phyloP scores from a whole-genome alignment of 2,329 filamentous ascomycete species.

The Phialophora chinensis region DNA sequence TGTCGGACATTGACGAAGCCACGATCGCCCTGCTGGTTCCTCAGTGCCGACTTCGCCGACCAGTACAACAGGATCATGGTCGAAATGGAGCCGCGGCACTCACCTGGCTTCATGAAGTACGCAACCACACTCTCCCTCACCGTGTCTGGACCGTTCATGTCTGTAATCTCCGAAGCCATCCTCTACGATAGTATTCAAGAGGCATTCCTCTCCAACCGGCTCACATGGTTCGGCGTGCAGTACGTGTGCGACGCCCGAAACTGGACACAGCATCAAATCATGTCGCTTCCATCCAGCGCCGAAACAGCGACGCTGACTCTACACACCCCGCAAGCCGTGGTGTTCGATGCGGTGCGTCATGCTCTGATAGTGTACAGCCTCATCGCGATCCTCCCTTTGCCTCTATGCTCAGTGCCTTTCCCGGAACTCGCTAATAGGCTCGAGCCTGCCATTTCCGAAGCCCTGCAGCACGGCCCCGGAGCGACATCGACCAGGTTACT shows the following conservation, averaged over 20 bases:
- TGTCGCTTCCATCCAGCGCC: constrained; percentile 1
- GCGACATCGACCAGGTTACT: background rate
- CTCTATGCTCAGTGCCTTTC: background rate
- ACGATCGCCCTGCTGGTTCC: background rate
- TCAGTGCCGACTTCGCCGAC: constrained; percentile 2
- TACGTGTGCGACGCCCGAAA: constrained; percentile 5
- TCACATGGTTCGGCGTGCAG: background rate
- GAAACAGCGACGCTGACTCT: background rate
- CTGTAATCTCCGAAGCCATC: constrained; percentile 1
- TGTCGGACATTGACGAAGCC: constrained; percentile 8
- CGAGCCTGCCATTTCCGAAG: background rate
- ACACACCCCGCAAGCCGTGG: background rate
- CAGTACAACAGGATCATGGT: background rate
- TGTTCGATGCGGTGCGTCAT: constrained; percentile 1
- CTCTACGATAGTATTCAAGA: constrained; percentile 4
- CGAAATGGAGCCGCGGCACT: background rate
- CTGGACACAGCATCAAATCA: constrained; percentile 2
- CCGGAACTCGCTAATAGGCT: background rate
- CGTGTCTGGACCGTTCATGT: background rate
- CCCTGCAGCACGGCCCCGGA: background rate
- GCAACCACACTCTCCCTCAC: background rate
- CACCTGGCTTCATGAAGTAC: background rate
- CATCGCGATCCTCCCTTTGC: background rate
- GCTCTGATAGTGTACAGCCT: constrained; percentile 1
- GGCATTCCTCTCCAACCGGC: background rate